These are phyloP conservation scores for Cryphonectria carpinicola DNA, from an alignment of 2,329 filamentous ascomycete genomes.

Conservation along the genomic window DNA sequence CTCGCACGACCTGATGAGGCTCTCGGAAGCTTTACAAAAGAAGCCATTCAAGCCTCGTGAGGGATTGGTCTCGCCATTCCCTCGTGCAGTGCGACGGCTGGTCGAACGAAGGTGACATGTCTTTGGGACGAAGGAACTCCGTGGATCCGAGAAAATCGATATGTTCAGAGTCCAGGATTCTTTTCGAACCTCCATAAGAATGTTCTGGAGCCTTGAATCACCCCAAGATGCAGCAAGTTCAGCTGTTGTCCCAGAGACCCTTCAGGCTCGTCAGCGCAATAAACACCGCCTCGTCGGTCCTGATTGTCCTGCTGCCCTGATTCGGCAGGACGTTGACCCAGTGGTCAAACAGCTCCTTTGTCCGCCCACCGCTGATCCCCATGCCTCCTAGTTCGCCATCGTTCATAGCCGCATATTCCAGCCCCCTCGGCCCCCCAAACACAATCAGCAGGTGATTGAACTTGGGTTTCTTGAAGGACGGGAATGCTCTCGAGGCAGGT, in stretches of 20 bases:
- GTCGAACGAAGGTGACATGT: background rate
- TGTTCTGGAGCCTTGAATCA: background rate
- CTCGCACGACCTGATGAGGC: background rate
- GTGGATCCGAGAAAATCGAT: background rate
- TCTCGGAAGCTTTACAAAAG: background rate
- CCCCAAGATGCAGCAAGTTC: conserved; percentile 4
- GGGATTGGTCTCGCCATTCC: background rate
- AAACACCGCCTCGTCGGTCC: conserved; percentile 83
- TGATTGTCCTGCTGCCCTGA: conserved; percentile 80
- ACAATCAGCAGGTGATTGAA: conserved; percentile 78
- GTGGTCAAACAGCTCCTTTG: conserved; percentile 75
- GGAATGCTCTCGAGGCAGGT: conserved; percentile 52
- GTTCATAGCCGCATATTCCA: conserved; percentile 74
- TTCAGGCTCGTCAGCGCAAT: conserved; percentile 73
- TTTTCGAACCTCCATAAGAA: background rate
- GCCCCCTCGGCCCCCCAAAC: conserved; percentile 78
- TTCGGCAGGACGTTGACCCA: conserved; percentile 82
- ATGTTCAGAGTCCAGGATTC: background rate
- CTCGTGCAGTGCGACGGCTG: background rate
- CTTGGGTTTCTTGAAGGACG: conserved; percentile 44
- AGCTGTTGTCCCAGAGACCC: conserved; percentile 53
- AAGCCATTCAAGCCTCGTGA: background rate
- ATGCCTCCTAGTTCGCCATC: conserved; percentile 59
- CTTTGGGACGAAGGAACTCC: background rate
- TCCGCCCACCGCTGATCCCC: conserved; percentile 66